Percentiles rank a stretch among this genome's conserved stretches.
Conservation (phyloP, 768 basidiomycete species). For the Serendipita sp. region DNA sequence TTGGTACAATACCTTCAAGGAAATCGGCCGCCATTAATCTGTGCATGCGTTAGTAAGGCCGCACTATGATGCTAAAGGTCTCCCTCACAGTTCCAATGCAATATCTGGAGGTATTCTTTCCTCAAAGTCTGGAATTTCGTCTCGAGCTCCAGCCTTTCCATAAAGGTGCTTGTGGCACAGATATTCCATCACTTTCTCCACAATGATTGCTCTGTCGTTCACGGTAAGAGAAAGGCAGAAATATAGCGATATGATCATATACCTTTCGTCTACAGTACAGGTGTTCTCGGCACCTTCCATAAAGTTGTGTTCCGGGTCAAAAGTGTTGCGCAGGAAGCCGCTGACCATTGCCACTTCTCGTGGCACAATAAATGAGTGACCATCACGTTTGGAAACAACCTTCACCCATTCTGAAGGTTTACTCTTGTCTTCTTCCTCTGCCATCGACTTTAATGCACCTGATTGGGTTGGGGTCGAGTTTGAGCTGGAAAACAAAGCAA, state of each 20-base stretch:
- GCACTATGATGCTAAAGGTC: neutral
- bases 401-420: conserved; percentile 46
- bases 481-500: neutral
- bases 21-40: conserved; percentile 24
- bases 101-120: conserved; percentile 79
- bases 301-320: conserved; percentile 65
- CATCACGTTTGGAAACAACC: conserved; percentile 51
- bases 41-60: neutral
- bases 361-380: conserved; percentile 63
- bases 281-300: conserved; percentile 57
- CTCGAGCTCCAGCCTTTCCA: conserved; percentile 49
- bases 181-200: conserved; percentile 82
- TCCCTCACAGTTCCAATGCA: conserved; percentile 70
- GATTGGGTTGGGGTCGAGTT: neutral
- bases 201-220: conserved; percentile 36
- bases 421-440: neutral
- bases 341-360: conserved; percentile 62
- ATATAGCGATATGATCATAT: neutral
- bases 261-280: conserved; percentile 61
- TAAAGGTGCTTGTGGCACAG: conserved; percentile 74
- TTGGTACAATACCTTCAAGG: conserved; percentile 15
- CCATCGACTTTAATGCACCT: neutral
- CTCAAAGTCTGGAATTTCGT: conserved; percentile 70
- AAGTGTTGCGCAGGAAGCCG: conserved; percentile 67
- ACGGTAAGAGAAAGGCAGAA: neutral